Conservation (phyloP, 164 flowering plant species). For the Sedum album region DNA sequence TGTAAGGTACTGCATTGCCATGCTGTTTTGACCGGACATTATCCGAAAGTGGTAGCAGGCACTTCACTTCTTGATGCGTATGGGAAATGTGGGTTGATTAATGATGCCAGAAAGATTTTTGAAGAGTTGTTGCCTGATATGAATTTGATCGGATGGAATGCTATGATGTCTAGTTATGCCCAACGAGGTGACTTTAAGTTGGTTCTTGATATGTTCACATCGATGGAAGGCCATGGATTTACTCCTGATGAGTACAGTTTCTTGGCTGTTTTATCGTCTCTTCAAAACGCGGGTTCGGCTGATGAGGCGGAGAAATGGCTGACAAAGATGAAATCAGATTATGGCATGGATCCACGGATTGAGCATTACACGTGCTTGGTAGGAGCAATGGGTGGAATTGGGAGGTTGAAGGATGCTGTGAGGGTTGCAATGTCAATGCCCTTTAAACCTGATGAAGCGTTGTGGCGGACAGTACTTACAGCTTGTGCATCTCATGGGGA, state of each 20-base stretch:
- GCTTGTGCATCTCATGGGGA: slow-evolving; percentile 33
- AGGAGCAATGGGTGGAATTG: slow-evolving; percentile 51
- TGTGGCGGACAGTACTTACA: slow-evolving; percentile 56
- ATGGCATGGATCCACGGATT: slow-evolving; percentile 40
- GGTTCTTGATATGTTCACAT: slow-evolving; percentile 29
- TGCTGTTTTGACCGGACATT: slow-evolving; percentile 42
- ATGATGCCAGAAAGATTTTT: slow-evolving; percentile 45
- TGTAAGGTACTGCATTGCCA: slow-evolving; percentile 54
- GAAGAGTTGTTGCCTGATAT: slow-evolving; percentile 24
- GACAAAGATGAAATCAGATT: slow-evolving; percentile 28
- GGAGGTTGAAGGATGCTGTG: slow-evolving; percentile 55
- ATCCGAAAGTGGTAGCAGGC: slow-evolving; percentile 34
- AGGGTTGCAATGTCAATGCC: slow-evolving; percentile 52
- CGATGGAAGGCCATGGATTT: slow-evolving; percentile 28
- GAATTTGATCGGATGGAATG: slow-evolving; percentile 52
- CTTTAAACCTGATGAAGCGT: slow-evolving; percentile 51
- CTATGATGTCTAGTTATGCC: no score
- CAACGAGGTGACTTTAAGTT: slow-evolving; percentile 48
- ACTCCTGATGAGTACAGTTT: slow-evolving; percentile 53
- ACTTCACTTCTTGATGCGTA: slow-evolving; percentile 59
- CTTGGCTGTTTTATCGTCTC: slow-evolving; percentile 41
- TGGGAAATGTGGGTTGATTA: slow-evolving; percentile 55
- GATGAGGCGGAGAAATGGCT: slow-evolving; percentile 39
- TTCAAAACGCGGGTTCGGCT: slow-evolving; percentile 41
- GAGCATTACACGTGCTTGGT: slow-evolving; percentile 71